Conservation (phyloP, 805 yeast genomes). For the Ogataea nonfermentans region DNA sequence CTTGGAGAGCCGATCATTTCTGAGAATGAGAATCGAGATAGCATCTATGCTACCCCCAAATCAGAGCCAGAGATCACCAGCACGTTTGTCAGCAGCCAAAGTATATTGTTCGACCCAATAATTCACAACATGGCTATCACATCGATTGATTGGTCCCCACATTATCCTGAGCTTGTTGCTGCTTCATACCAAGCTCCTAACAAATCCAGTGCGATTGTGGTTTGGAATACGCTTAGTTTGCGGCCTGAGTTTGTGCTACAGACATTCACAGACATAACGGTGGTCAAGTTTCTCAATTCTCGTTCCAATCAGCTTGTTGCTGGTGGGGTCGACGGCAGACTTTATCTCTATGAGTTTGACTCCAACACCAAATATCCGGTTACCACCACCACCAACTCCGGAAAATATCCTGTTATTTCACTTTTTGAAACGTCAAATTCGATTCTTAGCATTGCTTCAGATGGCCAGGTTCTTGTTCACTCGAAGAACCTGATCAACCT, state of each 20-base stretch:
- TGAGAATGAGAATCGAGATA: slow-evolving; percentile 27
- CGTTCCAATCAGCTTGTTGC: slow-evolving; percentile 43
- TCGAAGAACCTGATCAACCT: slow-evolving; percentile 25
- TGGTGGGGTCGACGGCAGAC: slow-evolving; percentile 48
- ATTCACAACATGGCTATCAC: slow-evolving; percentile 20
- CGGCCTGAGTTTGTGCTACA: slow-evolving; percentile 38
- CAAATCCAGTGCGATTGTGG: slow-evolving; percentile 18
- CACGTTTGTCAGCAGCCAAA: slow-evolving; percentile 7
- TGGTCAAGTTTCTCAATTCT: slow-evolving; percentile 40
- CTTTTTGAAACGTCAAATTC: slow-evolving; percentile 28
- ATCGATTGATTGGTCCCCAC: slow-evolving; percentile 33
- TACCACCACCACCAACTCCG: slow-evolving; percentile 11
- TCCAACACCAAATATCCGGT: slow-evolving; percentile 32
- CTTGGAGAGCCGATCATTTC: slow-evolving; percentile 5
- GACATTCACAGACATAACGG: slow-evolving; percentile 39
- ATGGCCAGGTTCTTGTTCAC: slow-evolving; percentile 22
- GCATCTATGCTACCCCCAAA: slow-evolving; percentile 22
- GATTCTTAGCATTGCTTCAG: slow-evolving; percentile 22
- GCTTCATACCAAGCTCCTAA: slow-evolving; percentile 21
- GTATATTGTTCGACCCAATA: slow-evolving; percentile 5
- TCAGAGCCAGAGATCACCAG: slow-evolving; percentile 2
- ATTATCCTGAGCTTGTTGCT: slow-evolving; percentile 29
- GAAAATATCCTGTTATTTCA: slow-evolving; percentile 20
- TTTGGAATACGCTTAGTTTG: slow-evolving; percentile 31
- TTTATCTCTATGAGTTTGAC: slow-evolving; percentile 49